Conservation (phyloP, 2,329 filamentous ascomycete genomes). For the Cylindrodendrum hubeiense region DNA sequence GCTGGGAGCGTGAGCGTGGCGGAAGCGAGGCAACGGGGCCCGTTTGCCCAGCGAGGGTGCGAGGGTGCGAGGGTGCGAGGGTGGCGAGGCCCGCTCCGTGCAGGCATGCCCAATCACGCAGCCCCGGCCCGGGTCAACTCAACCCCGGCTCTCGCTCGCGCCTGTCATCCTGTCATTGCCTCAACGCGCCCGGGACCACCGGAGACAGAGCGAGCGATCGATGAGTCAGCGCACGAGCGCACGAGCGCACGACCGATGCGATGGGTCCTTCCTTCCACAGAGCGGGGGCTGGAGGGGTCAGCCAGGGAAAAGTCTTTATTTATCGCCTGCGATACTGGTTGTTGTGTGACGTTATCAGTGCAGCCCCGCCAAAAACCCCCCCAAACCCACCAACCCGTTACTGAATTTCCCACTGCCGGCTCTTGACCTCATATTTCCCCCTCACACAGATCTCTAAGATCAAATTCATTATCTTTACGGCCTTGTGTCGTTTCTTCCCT, state of each 20-base stretch:
- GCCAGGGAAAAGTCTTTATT: constrained; percentile 39
- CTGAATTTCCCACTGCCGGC: constrained; percentile 34
- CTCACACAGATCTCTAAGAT: constrained; percentile 14
- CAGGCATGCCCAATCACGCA: background rate
- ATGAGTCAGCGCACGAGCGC: background rate
- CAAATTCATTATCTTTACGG: constrained; percentile 3
- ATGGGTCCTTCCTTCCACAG: background rate
- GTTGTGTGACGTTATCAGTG: constrained; percentile 45
- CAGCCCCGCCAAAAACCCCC: constrained; percentile 43
- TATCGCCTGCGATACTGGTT: constrained; percentile 28
- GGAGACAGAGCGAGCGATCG: background rate
- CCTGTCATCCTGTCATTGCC: background rate
- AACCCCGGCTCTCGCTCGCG: background rate
- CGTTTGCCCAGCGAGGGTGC: background rate
- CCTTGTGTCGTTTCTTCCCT: background rate
- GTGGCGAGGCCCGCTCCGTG: background rate
- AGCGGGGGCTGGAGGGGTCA: constrained; percentile 33
- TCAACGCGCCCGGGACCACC: background rate
- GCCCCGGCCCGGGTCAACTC: background rate
- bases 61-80: too few species aligned
- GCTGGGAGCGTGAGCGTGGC: background rate
- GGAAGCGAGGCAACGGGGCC: background rate
- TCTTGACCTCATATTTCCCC: constrained; percentile 8
- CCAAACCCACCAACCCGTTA: constrained; percentile 32
- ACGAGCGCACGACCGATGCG: background rate